Base-by-base conservation (phyloP, 2,329 filamentous ascomycete species). In the Fusarium globosum region DNA sequence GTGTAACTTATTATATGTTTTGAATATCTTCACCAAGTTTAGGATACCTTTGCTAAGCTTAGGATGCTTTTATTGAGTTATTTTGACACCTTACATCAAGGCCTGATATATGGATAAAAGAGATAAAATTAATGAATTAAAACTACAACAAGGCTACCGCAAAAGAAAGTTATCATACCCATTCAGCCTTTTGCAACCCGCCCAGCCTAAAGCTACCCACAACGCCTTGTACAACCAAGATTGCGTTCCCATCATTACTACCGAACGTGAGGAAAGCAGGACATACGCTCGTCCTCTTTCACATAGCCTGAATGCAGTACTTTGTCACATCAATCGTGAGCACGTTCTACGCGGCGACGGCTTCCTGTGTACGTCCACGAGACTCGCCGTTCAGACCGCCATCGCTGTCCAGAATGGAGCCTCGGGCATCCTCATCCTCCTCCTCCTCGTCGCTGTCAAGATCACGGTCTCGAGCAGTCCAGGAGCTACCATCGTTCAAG, bases 401-500 rank as follows among this genome's bases (percentile, higher is more conserved):
- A 61, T 90, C 88, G 51, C 85, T 87, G 55, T 87, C 88, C n/a
- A 87, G 79, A 28, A 85, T 82, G 7, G 87, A 89, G 69, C 85
- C 83, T 48, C 81, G 80, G 21, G 83, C 83, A 16, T 87, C 85
- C 4, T 86, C 87, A 20, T 91, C 90, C 15, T 91, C 90, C 26
- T 92, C 90, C 23, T 92, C 90, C 33, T 92, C 90, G 4, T 93
- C 91, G 20, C 91, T 90, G 26, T 85, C 85, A 77, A 89, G 86
- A 79, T 93, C 92, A 30, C 84, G 85, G 43, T 89, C 89, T 20
- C 93, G 93, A 12, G 92, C 92, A 41, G 95, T 90, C 96, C 96
- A 98, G 18, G 93, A 94, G 80, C 96, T 94, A 65, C 92, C 88
- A 80, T 94, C 93, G 72, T 94, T 90, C 71, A 95, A 84, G 21